Evolutionary conservation across 176 grass and related monocot species (phyloP).

Genomic region (Aegilops umbellulata): DNA sequence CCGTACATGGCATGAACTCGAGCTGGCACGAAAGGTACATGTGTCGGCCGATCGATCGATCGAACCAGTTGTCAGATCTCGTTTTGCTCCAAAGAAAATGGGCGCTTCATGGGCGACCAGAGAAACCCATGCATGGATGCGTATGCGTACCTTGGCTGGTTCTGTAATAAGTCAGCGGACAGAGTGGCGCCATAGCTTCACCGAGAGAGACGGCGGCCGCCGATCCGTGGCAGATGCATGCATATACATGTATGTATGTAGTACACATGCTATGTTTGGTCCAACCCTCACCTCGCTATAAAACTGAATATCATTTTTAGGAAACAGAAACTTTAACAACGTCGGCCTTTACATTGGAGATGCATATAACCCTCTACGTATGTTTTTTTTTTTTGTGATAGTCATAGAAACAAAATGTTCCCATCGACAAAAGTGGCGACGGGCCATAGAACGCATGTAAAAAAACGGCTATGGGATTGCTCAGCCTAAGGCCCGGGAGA

Average conservation of each 20-base stretch:
- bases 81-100: not conserved
- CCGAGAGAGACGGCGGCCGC: not conserved
- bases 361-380: no score
- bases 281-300: not conserved
- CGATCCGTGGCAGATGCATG: not conserved
- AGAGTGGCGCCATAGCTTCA: not conserved
- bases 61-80: not conserved
- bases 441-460: no score
- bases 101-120: conserved; percentile 17
- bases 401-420: no score
- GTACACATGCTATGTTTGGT: not conserved
- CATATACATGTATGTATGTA: not conserved
- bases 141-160: not conserved
- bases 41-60: not conserved
- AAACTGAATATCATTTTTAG: no score
- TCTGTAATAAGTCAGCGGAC: not conserved
- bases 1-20: not conserved
- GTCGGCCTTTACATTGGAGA: no score
- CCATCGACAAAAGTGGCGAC: no score
- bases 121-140: not conserved
- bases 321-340: no score
- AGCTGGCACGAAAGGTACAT: not conserved
- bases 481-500: no score
- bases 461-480: no score
- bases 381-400: no score